Evolutionary conservation across 768 basidiomycete species (phyloP), one percentile per base, ranked within the genome.

Genomic region (Serendipita sp.): DNA sequence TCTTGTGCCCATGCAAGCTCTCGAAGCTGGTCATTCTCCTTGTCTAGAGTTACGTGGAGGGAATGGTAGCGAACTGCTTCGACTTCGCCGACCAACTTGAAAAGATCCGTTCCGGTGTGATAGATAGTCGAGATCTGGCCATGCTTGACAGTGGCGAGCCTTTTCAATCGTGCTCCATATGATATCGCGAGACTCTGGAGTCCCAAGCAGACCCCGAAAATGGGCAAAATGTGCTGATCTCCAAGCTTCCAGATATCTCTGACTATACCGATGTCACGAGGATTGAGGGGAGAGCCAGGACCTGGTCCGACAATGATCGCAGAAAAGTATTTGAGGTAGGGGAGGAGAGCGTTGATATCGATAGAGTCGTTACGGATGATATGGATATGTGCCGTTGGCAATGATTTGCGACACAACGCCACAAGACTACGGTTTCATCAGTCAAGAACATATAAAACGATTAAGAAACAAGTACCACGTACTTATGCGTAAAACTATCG

Each of bases 401-500:
- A 84, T 36, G 84, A 78, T 65, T 74, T 75, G 52, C 81, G 80
- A 73, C 83, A 85, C 29, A 90, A 75, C 5, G 87, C 79, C 62
- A 87, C 88, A 64, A 91, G 81, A 70, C 89, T 91, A 37, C 66
- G 33, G 44, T 58, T 64, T 55, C 31, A 37, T 50, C 34, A 58
- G 33, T 36, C 23, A 23, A 1, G 66, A 11, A 15, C 34, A 34
- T 6, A 62, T 36, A 44, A 23, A 23, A 23, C 23, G 23, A 23
- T 23, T 3, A 27, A 11, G 37, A 48, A 4, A 34, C 45, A 31
- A 50, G 16, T 15, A 11, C 1, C n/a, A 77, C 85, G 65, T 64
- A 89, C 88, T 91, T 91, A 81, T 81, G 81, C n/a, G 89, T 87
- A 73, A 91, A 91, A 1, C 88, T 90, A 72, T 91, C 89, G 68